phyloP scores from a whole-genome alignment of 345 rosid species.

The Populus pruinosa region DNA sequence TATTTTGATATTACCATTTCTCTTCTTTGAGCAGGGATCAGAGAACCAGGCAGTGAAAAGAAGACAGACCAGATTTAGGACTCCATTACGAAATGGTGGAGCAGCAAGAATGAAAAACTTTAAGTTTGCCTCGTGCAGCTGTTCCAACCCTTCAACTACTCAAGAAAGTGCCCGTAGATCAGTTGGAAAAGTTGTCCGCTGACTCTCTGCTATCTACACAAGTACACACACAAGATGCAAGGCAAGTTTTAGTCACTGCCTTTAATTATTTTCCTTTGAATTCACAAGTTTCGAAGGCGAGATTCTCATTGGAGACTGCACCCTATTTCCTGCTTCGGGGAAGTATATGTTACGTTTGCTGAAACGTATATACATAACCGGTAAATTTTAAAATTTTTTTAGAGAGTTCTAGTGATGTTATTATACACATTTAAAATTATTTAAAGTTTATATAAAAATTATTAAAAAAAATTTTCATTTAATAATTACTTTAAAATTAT shows the following conservation, averaged over 20 bases:
- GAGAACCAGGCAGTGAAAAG: conserved; percentile 6
- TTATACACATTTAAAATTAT: too few species aligned
- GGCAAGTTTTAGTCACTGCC: background rate
- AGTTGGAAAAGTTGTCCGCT: background rate
- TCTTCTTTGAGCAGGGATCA: conserved; percentile 16
- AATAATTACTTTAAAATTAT: too few species aligned
- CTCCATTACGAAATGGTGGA: conserved; percentile 11
- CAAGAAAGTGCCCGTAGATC: background rate
- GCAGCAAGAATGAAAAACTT: conserved; percentile 10
- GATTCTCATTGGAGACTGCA: background rate
- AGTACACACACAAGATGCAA: background rate
- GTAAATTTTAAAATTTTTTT: too few species aligned
- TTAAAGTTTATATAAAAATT: too few species aligned
- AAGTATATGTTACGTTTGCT: too few species aligned
- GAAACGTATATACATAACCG: too few species aligned
- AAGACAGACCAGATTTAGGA: conserved; percentile 20
- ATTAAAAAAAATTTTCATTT: too few species aligned
- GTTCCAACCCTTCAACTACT: background rate
- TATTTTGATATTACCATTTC: background rate
- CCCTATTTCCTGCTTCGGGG: background rate
- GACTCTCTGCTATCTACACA: background rate
- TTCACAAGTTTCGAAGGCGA: background rate
- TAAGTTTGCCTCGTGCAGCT: background rate
- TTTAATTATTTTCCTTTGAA: background rate
- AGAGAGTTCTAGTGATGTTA: too few species aligned